phyloP scores from a whole-genome alignment of 768 basidiomycete species.

The Suillus variegatus region DNA sequence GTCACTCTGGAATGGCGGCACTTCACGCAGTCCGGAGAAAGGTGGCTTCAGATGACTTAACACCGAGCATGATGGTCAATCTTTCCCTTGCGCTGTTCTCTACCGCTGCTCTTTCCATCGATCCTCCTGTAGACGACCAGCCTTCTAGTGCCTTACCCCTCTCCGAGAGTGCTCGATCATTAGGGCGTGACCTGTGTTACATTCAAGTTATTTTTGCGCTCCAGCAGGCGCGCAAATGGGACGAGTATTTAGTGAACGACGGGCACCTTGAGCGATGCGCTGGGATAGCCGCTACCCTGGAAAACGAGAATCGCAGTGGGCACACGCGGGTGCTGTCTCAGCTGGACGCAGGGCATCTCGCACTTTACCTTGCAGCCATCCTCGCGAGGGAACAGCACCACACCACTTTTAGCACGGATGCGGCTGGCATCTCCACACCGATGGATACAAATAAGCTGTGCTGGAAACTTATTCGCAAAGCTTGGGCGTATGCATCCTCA shows the following conservation, averaged over 20 bases:
- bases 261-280: neutral
- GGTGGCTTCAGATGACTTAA: neutral
- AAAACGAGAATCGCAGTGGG: neutral
- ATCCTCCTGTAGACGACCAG: neutral
- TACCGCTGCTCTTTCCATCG: neutral
- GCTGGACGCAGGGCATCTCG: neutral
- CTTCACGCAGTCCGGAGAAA: neutral
- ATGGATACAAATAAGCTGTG: neutral
- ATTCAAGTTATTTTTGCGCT: conserved; percentile 2
- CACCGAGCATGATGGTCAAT: neutral
- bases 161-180: neutral
- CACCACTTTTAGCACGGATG: neutral
- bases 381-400: neutral
- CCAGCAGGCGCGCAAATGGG: neutral
- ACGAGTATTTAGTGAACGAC: neutral
- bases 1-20: neutral
- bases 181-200: conserved; percentile 1
- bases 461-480: neutral
- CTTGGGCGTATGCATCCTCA: neutral
- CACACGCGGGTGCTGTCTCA: neutral
- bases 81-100: neutral
- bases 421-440: neutral
- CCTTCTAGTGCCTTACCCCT: neutral
- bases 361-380: neutral
- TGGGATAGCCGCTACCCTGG: neutral